A percentile compares a stretch with the other conserved stretches of the same genome.
These are phyloP conservation scores for Russula earlei DNA, from an alignment of 768 basidiomycete genomes.

Conservation along the genomic window DNA sequence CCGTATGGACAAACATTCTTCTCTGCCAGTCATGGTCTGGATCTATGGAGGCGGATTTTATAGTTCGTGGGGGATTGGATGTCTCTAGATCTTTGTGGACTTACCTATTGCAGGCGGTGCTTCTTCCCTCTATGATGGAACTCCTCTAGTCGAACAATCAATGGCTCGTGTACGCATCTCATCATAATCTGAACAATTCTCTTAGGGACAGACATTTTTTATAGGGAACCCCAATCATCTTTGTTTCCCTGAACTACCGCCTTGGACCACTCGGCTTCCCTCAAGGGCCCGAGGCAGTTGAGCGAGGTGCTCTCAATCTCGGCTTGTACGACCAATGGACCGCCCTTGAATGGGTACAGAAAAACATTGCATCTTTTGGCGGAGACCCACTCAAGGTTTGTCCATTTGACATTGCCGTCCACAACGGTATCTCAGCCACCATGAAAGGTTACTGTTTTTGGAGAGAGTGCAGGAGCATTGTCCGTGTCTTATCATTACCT, in stretches of 20 bases:
- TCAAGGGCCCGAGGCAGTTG: conserved; percentile 33
- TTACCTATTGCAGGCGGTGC: not conserved
- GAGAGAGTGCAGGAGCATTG: conserved; percentile 34
- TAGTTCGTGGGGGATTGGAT: not conserved
- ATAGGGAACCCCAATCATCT: conserved; percentile 29
- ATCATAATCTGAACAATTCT: not conserved
- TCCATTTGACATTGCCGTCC: not conserved
- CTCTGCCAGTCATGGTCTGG: conserved; percentile 38
- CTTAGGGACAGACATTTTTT: not conserved
- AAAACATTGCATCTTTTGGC: conserved; percentile 26
- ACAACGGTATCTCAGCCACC: not conserved
- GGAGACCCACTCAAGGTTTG: conserved; percentile 23
- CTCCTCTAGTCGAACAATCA: conserved; percentile 7
- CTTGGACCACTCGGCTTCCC: conserved; percentile 42
- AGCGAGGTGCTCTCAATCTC: conserved; percentile 33
- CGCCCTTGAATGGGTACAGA: conserved; percentile 24
- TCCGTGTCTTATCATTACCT: conserved; percentile 26
- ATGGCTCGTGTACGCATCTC: conserved; percentile 10
- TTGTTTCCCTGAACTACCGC: conserved; percentile 43
- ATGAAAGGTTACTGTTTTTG: conserved; percentile 30
- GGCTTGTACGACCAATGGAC: conserved; percentile 38
- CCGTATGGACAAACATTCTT: conserved; percentile 21
- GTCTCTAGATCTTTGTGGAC: not conserved
- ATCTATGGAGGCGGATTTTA: conserved; percentile 35
- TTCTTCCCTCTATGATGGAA: conserved; percentile 3